Evolutionary conservation across 192 early-diverging fungal species (phyloP).

Genomic region (Umbelopsis sp.): DNA sequence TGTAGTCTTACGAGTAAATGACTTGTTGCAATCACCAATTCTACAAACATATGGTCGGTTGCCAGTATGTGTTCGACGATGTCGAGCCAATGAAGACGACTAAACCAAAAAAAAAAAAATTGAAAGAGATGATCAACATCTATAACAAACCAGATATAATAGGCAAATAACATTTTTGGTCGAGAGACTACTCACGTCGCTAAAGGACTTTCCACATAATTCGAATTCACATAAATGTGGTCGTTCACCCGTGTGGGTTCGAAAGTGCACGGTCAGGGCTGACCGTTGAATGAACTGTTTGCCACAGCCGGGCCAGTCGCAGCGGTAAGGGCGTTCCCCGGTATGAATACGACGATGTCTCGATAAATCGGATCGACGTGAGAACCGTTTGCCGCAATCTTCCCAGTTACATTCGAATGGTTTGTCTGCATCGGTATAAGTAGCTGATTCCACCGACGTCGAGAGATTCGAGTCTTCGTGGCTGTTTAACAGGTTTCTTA

Average conservation of each 20-base stretch:
- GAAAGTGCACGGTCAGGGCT: constrained; percentile 74
- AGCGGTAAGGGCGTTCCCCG: constrained; percentile 70
- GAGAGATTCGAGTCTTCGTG: constrained; percentile 14
- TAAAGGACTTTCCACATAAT: constrained; percentile 73
- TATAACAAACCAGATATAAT: background rate
- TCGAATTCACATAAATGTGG: constrained; percentile 68
- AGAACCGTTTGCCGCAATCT: constrained; percentile 68
- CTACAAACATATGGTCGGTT: constrained; percentile 71
- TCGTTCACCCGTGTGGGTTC: constrained; percentile 73
- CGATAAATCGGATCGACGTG: constrained; percentile 69
- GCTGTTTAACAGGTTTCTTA: constrained; percentile 27
- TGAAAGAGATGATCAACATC: background rate
- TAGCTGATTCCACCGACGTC: constrained; percentile 5
- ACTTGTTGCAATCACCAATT: constrained; percentile 68
- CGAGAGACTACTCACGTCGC: constrained; percentile 48
- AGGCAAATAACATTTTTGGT: background rate
- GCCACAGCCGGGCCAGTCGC: constrained; percentile 62
- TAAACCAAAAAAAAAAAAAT: background rate
- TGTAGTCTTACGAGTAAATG: constrained; percentile 69
- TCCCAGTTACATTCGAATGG: constrained; percentile 59
- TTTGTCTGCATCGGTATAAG: constrained; percentile 25
- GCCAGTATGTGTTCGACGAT: constrained; percentile 73
- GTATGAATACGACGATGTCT: constrained; percentile 77
- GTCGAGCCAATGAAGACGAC: constrained; percentile 73
- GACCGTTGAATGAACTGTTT: constrained; percentile 82